phyloP scores from a whole-genome alignment of 78 protist species.

The Trichosphaerium sp. region DNA sequence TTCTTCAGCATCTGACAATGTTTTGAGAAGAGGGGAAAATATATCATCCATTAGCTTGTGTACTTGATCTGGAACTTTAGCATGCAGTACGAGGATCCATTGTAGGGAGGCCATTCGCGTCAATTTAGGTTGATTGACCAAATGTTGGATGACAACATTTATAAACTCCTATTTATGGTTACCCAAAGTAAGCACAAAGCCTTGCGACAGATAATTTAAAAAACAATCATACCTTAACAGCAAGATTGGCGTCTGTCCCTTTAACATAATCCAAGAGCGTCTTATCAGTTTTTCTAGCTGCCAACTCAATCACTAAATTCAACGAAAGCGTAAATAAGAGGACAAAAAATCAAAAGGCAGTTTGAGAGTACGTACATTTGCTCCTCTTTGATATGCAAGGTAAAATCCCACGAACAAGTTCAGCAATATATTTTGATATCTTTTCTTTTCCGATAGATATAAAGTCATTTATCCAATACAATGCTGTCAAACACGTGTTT shows the following conservation, averaged over 20 bases:
- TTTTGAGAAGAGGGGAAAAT: conserved; percentile 35
- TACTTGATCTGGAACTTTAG: conserved; percentile 16
- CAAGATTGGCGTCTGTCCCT: too few relatives aligned
- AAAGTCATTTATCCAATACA: conserved; percentile 67
- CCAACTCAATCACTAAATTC: too few relatives aligned
- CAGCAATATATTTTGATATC: conserved; percentile 33
- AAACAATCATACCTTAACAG: too few relatives aligned
- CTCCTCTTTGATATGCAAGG: conserved; percentile 19
- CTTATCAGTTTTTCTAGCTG: too few relatives aligned
- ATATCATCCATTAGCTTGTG: conserved; percentile 13
- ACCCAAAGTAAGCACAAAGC: too few relatives aligned
- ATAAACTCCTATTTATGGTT: conserved; percentile 26
- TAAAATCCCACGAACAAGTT: conserved; percentile 45
- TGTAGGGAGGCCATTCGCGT: conserved; percentile 34
- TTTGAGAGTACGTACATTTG: too few relatives aligned
- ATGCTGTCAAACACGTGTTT: conserved; percentile 52
- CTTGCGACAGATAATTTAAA: too few relatives aligned
- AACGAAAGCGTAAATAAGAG: too few relatives aligned
- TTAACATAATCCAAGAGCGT: too few relatives aligned
- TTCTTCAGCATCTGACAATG: conserved; percentile 31
- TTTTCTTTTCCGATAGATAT: conserved; percentile 26
- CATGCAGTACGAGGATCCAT: conserved; percentile 59
- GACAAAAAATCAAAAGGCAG: too few relatives aligned
- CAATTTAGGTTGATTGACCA: conserved; percentile 16
- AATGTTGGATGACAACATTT: conserved; percentile 3